Evolutionary conservation across 129 eudicot species (phyloP), one percentile per base, ranked within the genome.

Genomic region (Sambucus nigra): DNA sequence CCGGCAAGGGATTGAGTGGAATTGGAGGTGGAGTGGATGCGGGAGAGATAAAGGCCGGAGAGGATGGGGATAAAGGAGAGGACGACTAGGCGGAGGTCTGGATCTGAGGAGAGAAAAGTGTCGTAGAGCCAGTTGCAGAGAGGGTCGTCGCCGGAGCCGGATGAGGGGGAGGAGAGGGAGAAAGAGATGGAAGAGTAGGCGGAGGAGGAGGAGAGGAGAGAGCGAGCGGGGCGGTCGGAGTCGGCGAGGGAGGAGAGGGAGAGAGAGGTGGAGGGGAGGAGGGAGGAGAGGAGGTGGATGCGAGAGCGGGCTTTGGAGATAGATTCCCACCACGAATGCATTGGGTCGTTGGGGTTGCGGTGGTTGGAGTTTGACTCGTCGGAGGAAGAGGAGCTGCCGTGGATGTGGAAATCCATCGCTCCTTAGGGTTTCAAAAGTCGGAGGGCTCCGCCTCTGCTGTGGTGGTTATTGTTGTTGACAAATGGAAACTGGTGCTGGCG

Each of bases 261-360:
- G 65, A 11, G 66, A 47, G 1, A 53, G 32, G 66, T 24, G 6
- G 59, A 60, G 32, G 91, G 79, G 42, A 88, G 64, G 38, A 88
- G 73, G 7, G 84, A 47, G 63, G 86, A 76, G 50, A 88, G 78
- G 23, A 78, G 72, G 50, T 80, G 87, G 72, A 88, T 88, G 23
- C 87, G 82, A 9, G 81, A 52, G 35, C 96, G 91, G 54, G 96
- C 96, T 68, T 75, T 80, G 86, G 96, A 88, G 57, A 88, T 78
- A 46, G 94, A 88, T 56, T 88, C 96, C 94, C 94, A 88, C 96
- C 94, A 88, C 1, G 96, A 77, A 39, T 83, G 96, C 94, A 80
- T 83, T 28, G 91, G 94, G 72, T 87, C 96, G 57, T 23, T 18
- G 75, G 29, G 49, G 73, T 2, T 32, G 65, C 4, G 62, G 75